These are phyloP conservation scores for Gnomoniopsis sp. DNA, from an alignment of 2,329 filamentous ascomycete species.

Conservation along the genomic window DNA sequence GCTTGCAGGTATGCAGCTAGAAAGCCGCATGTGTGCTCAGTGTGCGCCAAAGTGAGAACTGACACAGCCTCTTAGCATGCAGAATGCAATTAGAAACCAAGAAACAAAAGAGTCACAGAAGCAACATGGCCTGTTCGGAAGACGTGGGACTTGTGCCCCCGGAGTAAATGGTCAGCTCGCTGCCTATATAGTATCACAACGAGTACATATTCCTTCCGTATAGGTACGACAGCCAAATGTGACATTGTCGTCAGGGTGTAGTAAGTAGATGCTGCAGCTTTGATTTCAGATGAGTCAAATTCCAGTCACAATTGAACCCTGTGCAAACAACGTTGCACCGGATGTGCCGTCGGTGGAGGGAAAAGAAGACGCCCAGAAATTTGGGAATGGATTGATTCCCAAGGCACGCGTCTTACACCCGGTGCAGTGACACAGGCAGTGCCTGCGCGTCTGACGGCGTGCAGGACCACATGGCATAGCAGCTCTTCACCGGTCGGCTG, in stretches of 20 bases:
- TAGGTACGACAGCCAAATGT: background rate
- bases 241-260: background rate
- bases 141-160: background rate
- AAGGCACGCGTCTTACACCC: background rate
- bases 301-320: background rate
- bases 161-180: background rate
- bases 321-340: background rate
- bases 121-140: background rate
- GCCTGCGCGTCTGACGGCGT: constrained; percentile 3
- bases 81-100: background rate
- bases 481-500: constrained; percentile 5
- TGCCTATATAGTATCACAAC: background rate
- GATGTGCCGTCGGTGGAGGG: background rate
- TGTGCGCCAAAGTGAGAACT: constrained; percentile 4
- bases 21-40: constrained; percentile 1
- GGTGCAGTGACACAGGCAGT: background rate
- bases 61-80: constrained; percentile 9
- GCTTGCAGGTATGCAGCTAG: constrained; percentile 15
- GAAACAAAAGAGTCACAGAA: background rate
- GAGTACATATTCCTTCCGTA: background rate
- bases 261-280: background rate
- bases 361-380: background rate
- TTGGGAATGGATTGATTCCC: background rate
- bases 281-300: constrained; percentile 1
- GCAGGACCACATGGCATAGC: background rate